Base-by-base conservation (phyloP, 306 rosid genomes). In the Trifolium fragiferum region DNA sequence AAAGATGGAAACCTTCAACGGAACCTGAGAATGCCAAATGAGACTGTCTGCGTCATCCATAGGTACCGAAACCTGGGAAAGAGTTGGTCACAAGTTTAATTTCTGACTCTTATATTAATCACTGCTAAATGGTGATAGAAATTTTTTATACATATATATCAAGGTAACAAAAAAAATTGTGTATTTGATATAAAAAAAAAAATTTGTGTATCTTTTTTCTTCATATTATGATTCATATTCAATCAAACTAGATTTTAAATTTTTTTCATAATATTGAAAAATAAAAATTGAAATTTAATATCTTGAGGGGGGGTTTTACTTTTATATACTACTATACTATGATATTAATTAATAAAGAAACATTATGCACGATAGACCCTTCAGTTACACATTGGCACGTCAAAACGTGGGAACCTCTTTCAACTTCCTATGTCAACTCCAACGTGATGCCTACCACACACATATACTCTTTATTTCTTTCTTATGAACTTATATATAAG, bases 351-450 rank as follows among this genome's bases (percentile, higher is more conserved):
- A 25, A 30, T 30, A 30, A 30, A 30, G 33, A 30, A 30, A 30
- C 33, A 30, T 30, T 30, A 30, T 30, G 33, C 33, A 30, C 33
- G 33, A 30, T 30, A 30, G 33, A 30, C 33, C 33, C 6, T 30
- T 21, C 38, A 1, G 68, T 47, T 50, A 70, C 73, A 76, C 57
- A 35, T 61, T 37, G 15, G 84, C 81, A 81, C 82, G 79, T 68
- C 64, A 16, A 69, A 82, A 90, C 96, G 96, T 84, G 96, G 72
- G 82, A 78, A 65, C 86, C 92, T 80, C 90, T 85, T 78, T 67
- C 66, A 13, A 61, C 54, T 38, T 38, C 77, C 67, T 58, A 37
- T 37, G 40, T 74, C 76, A 80, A 80, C 76, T 38, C 53, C 8
- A 77, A 90, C 92, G 92, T 90, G 92, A 85, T 53, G 68, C 49